phyloP scores from a whole-genome alignment of 2,329 filamentous ascomycete species.

The Pseudopyricularia javanii region DNA sequence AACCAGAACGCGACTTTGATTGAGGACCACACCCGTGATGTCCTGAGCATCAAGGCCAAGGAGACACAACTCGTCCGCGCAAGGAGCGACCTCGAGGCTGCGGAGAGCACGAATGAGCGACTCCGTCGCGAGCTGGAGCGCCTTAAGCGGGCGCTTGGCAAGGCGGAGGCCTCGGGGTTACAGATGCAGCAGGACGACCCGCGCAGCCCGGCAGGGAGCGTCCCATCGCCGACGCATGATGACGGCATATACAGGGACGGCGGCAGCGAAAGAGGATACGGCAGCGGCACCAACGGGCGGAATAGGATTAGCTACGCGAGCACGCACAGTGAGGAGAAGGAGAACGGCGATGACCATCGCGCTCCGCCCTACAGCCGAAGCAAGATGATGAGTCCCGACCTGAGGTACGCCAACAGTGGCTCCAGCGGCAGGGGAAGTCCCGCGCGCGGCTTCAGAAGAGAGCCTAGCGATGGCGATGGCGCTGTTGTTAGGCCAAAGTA shows the following conservation, averaged over 20 bases:
- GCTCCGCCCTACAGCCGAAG: slow-evolving; percentile 23
- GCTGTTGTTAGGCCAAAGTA: slow-evolving; percentile 11
- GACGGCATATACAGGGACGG: slow-evolving; percentile 50
- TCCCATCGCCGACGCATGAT: slow-evolving; percentile 42
- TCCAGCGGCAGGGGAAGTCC: slow-evolving; percentile 49
- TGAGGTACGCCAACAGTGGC: slow-evolving; percentile 35
- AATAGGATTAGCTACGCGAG: slow-evolving; percentile 53
- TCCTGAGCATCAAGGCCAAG: slow-evolving; percentile 94
- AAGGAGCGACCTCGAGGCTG: slow-evolving; percentile 76
- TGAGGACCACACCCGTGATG: slow-evolving; percentile 91
- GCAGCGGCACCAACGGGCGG: slow-evolving; percentile 15
- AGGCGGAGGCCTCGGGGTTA: slow-evolving; percentile 32
- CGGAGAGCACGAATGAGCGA: slow-evolving; percentile 75
- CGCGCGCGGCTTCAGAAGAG: slow-evolving; percentile 38
- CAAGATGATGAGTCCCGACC: slow-evolving; percentile 42
- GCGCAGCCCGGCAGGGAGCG: slow-evolving; percentile 14
- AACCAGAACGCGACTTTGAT: slow-evolving; percentile 95
- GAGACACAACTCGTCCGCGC: slow-evolving; percentile 93
- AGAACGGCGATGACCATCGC: slow-evolving; percentile 38
- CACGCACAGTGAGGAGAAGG: slow-evolving; percentile 62
- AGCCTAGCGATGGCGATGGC: slow-evolving; percentile 15
- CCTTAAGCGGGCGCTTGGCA: slow-evolving; percentile 72
- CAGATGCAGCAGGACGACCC: slow-evolving; percentile 13
- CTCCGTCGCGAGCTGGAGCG: slow-evolving; percentile 82
- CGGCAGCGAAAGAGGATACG: slow-evolving; percentile 15